Evolutionary conservation across 2,329 filamentous ascomycete species (phyloP).

Genomic region (Bimuria novae-zelandiae): DNA sequence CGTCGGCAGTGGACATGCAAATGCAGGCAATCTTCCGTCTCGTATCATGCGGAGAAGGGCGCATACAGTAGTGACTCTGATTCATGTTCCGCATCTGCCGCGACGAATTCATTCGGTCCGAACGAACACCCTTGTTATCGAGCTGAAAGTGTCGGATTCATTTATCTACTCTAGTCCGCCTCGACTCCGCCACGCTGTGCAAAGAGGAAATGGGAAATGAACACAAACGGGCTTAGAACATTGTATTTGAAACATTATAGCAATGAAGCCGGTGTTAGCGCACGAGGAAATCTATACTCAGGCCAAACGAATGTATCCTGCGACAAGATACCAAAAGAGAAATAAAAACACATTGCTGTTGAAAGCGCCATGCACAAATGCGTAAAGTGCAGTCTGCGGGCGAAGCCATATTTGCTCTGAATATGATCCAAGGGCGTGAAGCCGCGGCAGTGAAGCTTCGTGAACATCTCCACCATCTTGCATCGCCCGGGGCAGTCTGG

Average conservation of each 20-base stretch:
- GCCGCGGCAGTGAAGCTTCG: neutral
- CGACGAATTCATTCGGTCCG: neutral
- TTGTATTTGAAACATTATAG: neutral
- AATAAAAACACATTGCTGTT: neutral
- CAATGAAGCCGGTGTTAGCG: neutral
- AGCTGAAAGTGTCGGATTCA: neutral
- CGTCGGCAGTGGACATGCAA: too few relatives aligned
- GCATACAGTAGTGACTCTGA: too few relatives aligned
- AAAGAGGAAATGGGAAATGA: neutral
- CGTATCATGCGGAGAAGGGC: too few relatives aligned
- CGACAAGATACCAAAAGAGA: neutral
- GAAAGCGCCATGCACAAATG: neutral
- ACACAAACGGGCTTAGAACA: neutral
- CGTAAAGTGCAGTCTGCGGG: neutral
- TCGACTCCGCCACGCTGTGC: too few relatives aligned
- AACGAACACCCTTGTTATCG: conserved; percentile 5
- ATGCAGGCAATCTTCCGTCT: too few relatives aligned
- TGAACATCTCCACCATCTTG: too few relatives aligned
- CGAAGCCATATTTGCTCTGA: neutral
- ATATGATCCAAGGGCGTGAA: neutral
- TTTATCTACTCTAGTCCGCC: neutral
- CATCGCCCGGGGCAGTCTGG: neutral
- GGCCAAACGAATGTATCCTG: neutral
- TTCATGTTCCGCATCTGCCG: too few relatives aligned
- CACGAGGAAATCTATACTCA: neutral